Evolutionary conservation across 768 basidiomycete species (phyloP), one percentile per base, ranked within the genome.

Genomic region (Polyporus arcularius): DNA sequence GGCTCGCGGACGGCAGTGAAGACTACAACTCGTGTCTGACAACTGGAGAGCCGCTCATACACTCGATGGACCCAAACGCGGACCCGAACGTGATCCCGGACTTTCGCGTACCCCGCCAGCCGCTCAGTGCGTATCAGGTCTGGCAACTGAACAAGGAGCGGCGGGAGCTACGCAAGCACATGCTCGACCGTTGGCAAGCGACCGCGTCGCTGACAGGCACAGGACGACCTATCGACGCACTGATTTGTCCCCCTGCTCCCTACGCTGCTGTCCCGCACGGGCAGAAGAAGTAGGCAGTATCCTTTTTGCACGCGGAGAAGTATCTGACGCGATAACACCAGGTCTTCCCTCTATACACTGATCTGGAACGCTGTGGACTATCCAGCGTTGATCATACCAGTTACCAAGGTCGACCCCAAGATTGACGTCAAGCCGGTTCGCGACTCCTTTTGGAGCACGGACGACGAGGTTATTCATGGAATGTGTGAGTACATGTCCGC

Each of bases 331-430:
- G 3, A 7, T 35, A 18, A 15, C 6, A 6, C 8, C 15, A 67
- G 66, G 15, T 60, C 63, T 9, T 54, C 63, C 1, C 57, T 60
- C 18, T 83, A 82, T 62, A 82, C 82, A 0, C 70, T 69, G 6
- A 64, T 80, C 16, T 77, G 75, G 70, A 84, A 84, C 65, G 60
- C 74, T 16, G 67, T 76, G 59, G 81, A 84, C 62, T 82, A 78
- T 31, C 62, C 79, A 0, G 67, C 74, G 8, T 67, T 73, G 15
- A 72, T 74, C 15, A 76, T 84, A 62, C 83, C 83, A 4, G 83
- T 82, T 10, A 81, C 80, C 0, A 66, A 62, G n/a, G 83, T 85
- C 30, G 74, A 82, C 41, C 73, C 75, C 0, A 53, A 64, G 3
- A 55, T 81, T 5, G 82, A 84, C 58, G 56, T 54, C 21, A 72